Evolutionary conservation across 768 basidiomycete genomes (phyloP).

Genomic region (Psilocybe tampanensis): DNA sequence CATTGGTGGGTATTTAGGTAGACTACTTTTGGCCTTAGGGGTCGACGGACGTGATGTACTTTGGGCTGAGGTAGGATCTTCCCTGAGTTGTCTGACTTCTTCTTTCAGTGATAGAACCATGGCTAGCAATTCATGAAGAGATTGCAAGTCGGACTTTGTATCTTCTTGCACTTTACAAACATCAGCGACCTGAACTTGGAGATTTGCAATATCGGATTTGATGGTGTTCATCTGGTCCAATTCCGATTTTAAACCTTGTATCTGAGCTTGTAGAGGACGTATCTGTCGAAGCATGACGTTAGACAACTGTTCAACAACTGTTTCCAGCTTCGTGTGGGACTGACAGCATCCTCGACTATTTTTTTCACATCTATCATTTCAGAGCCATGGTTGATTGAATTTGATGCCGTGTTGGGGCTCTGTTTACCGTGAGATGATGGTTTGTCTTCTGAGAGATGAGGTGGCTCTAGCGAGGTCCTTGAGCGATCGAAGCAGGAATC

Average conservation of each 20-base stretch:
- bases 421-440: neutral
- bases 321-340: neutral
- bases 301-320: neutral
- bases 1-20: slow-evolving; percentile 17
- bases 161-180: slow-evolving; percentile 19
- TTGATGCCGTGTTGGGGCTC: neutral
- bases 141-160: slow-evolving; percentile 17
- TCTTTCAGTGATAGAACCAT: slow-evolving; percentile 22
- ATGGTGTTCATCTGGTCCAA: slow-evolving; percentile 24
- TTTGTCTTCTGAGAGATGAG: neutral
- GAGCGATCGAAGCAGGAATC: neutral
- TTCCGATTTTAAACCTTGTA: slow-evolving; percentile 17
- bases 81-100: slow-evolving; percentile 22
- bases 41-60: slow-evolving; percentile 25
- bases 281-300: slow-evolving; percentile 32
- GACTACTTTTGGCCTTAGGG: slow-evolving; percentile 21
- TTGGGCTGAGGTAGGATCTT: slow-evolving; percentile 6
- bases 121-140: slow-evolving; percentile 23
- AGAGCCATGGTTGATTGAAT: neutral
- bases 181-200: slow-evolving; percentile 23
- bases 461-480: neutral
- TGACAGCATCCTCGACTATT: slow-evolving; percentile 19
- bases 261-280: slow-evolving; percentile 50
- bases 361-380: slow-evolving; percentile 8
- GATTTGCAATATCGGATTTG: slow-evolving; percentile 22